Base-by-base conservation (phyloP, 495 filamentous ascomycete genomes). In the Xylaria palmicola region DNA sequence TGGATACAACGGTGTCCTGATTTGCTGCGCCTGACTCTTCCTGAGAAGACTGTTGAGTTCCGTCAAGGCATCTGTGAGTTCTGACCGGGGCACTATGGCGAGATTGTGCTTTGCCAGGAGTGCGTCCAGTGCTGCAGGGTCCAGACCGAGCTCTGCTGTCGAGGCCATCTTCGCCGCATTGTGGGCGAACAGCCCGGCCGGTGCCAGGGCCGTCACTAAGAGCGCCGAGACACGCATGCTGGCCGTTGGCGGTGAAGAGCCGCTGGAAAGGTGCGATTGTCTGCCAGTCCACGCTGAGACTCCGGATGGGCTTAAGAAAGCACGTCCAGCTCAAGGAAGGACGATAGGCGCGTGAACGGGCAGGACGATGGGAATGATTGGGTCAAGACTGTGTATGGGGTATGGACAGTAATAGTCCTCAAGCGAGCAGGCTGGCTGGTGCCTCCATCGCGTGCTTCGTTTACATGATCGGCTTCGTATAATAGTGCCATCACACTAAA, bases 51-150 rank as follows among this genome's bases (percentile, higher is more conserved):
- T 65, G 43, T 70, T 75, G 59, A 75, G 67, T 51, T 75, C 72
- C 7, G 67, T 73, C 56, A 75, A 39, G 5, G 71, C 71, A 57
- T 75, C 72, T 39, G 72, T 72, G 24, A 75, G 71, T 24, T 75
- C 71, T 54, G 70, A 68, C 26, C 71, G 66, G 40, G 72, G 72
- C 6, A 75, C 72, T 44, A 75, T 62, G 27, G 71, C 72, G 13
- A 75, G 56, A 41, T 73, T 71, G 52, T 75, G 68, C 61, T 65
- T 75, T 37, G 66, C 68, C 15, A 75, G 63, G 32, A 70, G 30
- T 1, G 63, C 68, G 30, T 72, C 70, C 19, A 72, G 64, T 0
- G 67, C 50, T 7, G 59, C 59, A 32, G 48, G 49, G 22, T 61
- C 59, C 6, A 61, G 8, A 19, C 47, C 65, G 24, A 72, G 56